phyloP scores from a whole-genome alignment of 345 rosid genomes.

The Acer saccharum region DNA sequence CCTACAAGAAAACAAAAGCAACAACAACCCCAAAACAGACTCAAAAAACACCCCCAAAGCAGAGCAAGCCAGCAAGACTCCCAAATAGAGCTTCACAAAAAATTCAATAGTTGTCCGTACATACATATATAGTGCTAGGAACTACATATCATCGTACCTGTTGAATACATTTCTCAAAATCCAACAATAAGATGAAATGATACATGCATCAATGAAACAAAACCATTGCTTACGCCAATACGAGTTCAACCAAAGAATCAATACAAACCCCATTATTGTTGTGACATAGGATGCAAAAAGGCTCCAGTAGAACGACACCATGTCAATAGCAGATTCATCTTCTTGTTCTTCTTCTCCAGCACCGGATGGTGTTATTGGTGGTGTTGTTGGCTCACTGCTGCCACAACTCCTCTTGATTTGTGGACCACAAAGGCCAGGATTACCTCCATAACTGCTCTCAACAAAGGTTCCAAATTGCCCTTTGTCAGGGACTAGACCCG shows the following conservation, averaged over 20 bases:
- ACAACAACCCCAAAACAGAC: no score
- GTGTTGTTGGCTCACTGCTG: neutral
- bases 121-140: no score
- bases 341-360: neutral
- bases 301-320: slow-evolving; percentile 21
- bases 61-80: no score
- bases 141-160: no score
- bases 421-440: neutral
- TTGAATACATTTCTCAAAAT: slow-evolving; percentile 1
- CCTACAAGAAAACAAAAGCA: no score
- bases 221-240: slow-evolving; percentile 24
- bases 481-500: neutral
- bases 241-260: slow-evolving; percentile 16
- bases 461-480: neutral
- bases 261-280: neutral
- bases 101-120: neutral
- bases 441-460: neutral
- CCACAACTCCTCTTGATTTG: neutral
- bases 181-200: neutral
- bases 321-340: slow-evolving; percentile 7
- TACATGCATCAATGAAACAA: slow-evolving; percentile 10
- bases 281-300: slow-evolving; percentile 16
- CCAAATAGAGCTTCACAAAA: no score
- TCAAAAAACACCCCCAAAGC: no score
- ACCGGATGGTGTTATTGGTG: neutral